Percentiles rank a stretch among this genome's conserved stretches.
Evolutionary conservation across 2,329 filamentous ascomycete species (phyloP).

Genomic region (Purpureocillium takamizusanense): DNA sequence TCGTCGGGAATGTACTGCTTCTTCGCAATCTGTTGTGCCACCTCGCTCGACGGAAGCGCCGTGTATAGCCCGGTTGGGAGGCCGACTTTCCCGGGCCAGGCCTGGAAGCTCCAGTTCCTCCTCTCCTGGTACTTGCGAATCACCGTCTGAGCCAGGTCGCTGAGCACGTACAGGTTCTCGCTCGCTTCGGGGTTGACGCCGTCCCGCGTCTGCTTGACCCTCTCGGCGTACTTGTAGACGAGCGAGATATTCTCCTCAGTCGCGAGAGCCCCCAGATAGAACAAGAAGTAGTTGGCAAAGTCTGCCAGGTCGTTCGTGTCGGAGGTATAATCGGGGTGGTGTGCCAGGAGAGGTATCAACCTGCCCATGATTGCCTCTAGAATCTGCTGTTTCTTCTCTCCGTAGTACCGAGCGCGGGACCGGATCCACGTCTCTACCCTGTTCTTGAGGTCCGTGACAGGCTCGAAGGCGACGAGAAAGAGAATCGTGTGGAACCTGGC

Average conservation of each 20-base stretch:
- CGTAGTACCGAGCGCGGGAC: slow-evolving; percentile 63
- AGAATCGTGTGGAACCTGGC: slow-evolving; percentile 80
- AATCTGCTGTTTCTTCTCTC: slow-evolving; percentile 46
- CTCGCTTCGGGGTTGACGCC: slow-evolving; percentile 59
- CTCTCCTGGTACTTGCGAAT: slow-evolving; percentile 81
- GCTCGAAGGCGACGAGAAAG: slow-evolving; percentile 89
- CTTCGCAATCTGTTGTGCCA: slow-evolving; percentile 76
- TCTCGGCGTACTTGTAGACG: slow-evolving; percentile 86
- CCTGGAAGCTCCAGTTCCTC: slow-evolving; percentile 77
- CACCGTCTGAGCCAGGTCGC: slow-evolving; percentile 75
- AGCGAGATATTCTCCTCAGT: slow-evolving; percentile 80
- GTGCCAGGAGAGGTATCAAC: slow-evolving; percentile 78
- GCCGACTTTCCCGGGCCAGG: slow-evolving; percentile 71
- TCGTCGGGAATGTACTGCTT: slow-evolving; percentile 76
- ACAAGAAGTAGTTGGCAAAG: slow-evolving; percentile 81
- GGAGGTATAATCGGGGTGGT: slow-evolving; percentile 80
- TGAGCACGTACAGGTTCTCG: slow-evolving; percentile 74
- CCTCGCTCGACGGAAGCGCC: slow-evolving; percentile 63
- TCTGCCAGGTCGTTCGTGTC: slow-evolving; percentile 63
- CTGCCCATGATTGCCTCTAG: slow-evolving; percentile 78
- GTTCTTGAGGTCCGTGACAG: slow-evolving; percentile 60
- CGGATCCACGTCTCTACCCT: slow-evolving; percentile 82
- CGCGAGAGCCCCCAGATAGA: slow-evolving; percentile 75
- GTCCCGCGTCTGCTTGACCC: slow-evolving; percentile 84
- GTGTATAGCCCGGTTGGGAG: slow-evolving; percentile 73